Evolutionary conservation across 306 rosid genomes (phyloP).

Genomic region (Trifolium dubium): DNA sequence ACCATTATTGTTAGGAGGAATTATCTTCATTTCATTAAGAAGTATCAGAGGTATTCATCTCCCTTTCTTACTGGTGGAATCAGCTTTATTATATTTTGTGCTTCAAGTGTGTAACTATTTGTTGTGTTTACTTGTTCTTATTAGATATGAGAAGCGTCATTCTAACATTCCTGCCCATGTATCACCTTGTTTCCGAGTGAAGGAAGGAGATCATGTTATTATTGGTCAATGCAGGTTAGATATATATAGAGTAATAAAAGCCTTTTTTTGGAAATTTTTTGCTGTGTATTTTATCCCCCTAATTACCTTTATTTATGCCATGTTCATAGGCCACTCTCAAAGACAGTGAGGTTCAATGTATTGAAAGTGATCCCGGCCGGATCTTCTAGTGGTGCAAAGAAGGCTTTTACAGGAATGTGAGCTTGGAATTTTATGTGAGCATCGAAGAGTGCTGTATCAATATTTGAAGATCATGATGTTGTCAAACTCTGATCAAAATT

Average conservation of each 20-base stretch:
- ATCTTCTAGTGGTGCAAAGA: neutral
- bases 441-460: neutral
- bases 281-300: neutral
- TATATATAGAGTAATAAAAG: neutral
- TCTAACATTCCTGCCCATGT: constrained; percentile 7
- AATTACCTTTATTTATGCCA: neutral
- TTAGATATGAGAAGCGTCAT: constrained; percentile 7
- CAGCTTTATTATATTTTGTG: neutral
- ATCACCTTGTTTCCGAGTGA: constrained; percentile 15
- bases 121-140: neutral
- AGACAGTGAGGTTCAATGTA: constrained; percentile 8
- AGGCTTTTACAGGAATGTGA: neutral
- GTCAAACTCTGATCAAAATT: neutral
- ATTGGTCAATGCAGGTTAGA: constrained; percentile 12
- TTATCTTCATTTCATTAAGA: constrained; percentile 11
- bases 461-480: neutral
- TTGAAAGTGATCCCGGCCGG: constrained; percentile 5
- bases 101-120: neutral
- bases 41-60: neutral
- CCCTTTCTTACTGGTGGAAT: neutral
- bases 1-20: constrained; percentile 2
- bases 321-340: neutral
- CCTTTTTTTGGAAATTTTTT: neutral
- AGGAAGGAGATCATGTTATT: constrained; percentile 13
- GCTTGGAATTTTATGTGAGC: neutral